Evolutionary conservation across 2,329 filamentous ascomycete genomes (phyloP).

Genomic region (Kalaharituber pfeilii): DNA sequence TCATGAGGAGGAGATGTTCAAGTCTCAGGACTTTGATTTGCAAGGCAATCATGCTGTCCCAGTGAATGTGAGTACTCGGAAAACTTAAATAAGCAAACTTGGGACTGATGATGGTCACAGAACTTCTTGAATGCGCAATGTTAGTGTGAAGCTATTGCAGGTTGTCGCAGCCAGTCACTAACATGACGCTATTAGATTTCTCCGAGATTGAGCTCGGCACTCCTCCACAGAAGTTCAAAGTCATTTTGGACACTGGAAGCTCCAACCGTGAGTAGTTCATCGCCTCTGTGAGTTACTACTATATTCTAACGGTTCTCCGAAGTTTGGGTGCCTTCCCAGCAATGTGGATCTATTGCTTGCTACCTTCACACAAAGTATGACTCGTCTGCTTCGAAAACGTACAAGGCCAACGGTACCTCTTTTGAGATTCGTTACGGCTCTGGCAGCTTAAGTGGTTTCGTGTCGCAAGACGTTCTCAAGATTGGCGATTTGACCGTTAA

Average conservation of each 20-base stretch:
- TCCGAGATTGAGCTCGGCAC: constrained; percentile 87
- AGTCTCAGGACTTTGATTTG: constrained; percentile 42
- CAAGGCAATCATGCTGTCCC: constrained; percentile 64
- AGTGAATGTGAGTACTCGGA: constrained; percentile 45
- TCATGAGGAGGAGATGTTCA: constrained; percentile 64
- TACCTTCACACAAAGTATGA: constrained; percentile 97
- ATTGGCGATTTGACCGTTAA: constrained; percentile 84
- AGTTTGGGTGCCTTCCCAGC: constrained; percentile 79
- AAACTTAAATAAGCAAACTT: too few species aligned
- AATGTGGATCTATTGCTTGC: constrained; percentile 92
- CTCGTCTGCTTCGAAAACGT: constrained; percentile 70
- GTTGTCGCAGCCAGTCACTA: constrained; percentile 1
- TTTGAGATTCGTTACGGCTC: constrained; percentile 96
- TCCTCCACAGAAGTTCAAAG: constrained; percentile 91
- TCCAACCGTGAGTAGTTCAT: constrained; percentile 46
- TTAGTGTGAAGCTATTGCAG: constrained; percentile 34
- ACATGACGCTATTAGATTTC: constrained; percentile 49
- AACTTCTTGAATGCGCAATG: constrained; percentile 99
- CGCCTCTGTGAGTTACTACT: background rate
- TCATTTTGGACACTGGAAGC: constrained; percentile 93
- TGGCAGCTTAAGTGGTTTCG: constrained; percentile 78
- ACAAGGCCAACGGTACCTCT: constrained; percentile 79
- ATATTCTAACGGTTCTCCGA: background rate
- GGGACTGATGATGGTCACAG: too few species aligned
- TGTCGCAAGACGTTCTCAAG: constrained; percentile 69